Base-by-base conservation (phyloP, 257 asterid species). In the Solanum etuberosum region DNA sequence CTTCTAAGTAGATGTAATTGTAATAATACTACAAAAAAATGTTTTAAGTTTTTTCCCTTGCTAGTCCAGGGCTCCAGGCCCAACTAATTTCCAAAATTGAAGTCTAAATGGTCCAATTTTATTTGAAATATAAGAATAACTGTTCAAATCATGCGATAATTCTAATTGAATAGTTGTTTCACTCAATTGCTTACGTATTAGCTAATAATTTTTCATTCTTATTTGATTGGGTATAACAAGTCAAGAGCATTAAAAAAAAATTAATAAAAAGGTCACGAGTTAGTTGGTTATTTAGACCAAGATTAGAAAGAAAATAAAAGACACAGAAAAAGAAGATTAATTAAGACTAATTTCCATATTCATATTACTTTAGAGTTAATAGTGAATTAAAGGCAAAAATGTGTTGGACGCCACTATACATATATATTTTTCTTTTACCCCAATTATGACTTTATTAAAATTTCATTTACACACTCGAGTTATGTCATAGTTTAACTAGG, bases 221-320 rank as follows among this genome's bases (percentile, higher is more conserved):
- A 90, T 90, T 90, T 27, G 90, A 92, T 93, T 86, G 92, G 93
- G 86, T 83, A 35, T 68, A n/a, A 88, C 87, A 86, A 90, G 94
- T 92, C 95, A 93, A 93, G 91, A 91, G 92, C 87, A 48, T 48
- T 38, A 57, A 76, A 86, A 72, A 57, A 84, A 57, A 5, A 23
- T 2, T 16, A 87, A 84, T 10, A 11, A 42, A 90, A 37, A 83
- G 80, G 35, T 86, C 93, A 87, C 88, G 90, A 76, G 89, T 89
- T 86, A 88, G 90, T 88, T 91, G 91, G 86, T 85, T 35, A 48
- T 76, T 90, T 90, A 78, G 65, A 78, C 38, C 38, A 27, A 78
- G 27, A 27, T 27, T 78, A 43, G 37, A 25, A 7, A 6, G 3
- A 8, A 76, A 12, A 38, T n/a, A n/a, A 74, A n/a, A n/a, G 11